Conservation (phyloP, 805 yeast species). For the Wickerhamomyces ciferrii region DNA sequence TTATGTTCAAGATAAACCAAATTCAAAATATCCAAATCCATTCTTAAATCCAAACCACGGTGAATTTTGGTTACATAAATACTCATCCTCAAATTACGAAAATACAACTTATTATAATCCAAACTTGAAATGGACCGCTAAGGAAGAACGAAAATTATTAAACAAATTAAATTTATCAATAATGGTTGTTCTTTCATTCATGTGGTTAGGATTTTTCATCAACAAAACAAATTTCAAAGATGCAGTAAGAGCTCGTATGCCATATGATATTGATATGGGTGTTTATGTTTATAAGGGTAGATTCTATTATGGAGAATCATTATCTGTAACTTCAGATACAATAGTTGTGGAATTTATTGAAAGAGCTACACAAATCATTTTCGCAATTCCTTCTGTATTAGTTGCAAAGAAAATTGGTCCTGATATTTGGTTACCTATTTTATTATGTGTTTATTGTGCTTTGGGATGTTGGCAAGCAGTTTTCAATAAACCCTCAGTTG, state of each 20-base stretch:
- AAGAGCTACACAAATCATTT: slow-evolving; percentile 24
- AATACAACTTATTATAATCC: slow-evolving; percentile 51
- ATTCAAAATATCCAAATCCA: slow-evolving; percentile 2
- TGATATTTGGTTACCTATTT: slow-evolving; percentile 54
- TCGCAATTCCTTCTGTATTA: slow-evolving; percentile 60
- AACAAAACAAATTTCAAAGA: slow-evolving; percentile 10
- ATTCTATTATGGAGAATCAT: not conserved
- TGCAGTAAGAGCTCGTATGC: slow-evolving; percentile 3
- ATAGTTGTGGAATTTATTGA: slow-evolving; percentile 40
- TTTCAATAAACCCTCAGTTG: slow-evolving; percentile 32
- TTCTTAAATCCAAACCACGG: slow-evolving; percentile 37
- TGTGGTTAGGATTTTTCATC: slow-evolving; percentile 1
- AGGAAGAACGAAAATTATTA: slow-evolving; percentile 39
- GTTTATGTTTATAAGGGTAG: not conserved
- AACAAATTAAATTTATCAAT: not conserved
- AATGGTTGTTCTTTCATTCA: not conserved
- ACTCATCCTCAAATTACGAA: slow-evolving; percentile 45
- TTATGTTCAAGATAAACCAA: not conserved
- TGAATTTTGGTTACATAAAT: slow-evolving; percentile 34
- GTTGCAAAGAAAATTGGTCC: slow-evolving; percentile 55
- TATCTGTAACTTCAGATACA: not conserved
- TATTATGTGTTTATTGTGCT: slow-evolving; percentile 48
- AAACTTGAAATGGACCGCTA: slow-evolving; percentile 41
- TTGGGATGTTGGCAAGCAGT: slow-evolving; percentile 46
- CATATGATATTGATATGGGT: not conserved